phyloP scores from a whole-genome alignment of 108 stramenopile species.

The Fragilaria crotonensis region DNA sequence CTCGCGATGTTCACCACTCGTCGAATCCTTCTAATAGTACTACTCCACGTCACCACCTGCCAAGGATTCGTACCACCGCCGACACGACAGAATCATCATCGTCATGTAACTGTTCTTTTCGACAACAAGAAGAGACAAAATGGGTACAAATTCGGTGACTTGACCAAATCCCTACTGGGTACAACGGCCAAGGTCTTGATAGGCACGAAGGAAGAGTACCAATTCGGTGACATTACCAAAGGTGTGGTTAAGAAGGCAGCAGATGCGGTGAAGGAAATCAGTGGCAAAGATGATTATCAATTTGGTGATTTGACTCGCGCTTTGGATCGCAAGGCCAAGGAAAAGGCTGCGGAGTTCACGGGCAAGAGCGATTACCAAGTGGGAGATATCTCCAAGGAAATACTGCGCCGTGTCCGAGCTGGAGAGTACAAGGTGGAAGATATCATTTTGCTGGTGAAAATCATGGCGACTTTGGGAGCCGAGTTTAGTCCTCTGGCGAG shows the following conservation, averaged over 20 bases:
- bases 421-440: conserved; percentile 18
- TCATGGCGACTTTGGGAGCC: conserved; percentile 11
- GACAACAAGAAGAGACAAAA: not conserved
- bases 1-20: too few species aligned
- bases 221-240: conserved; percentile 19
- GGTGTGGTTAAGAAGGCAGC: not conserved
- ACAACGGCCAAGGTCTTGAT: conserved; percentile 3
- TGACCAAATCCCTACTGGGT: not conserved
- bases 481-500: conserved; percentile 14
- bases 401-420: conserved; percentile 3
- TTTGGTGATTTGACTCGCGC: conserved; percentile 17
- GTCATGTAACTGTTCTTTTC: too few species aligned
- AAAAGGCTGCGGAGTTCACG: conserved; percentile 11
- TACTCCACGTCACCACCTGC: too few species aligned
- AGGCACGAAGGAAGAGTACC: conserved; percentile 6
- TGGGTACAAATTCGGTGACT: conserved; percentile 10
- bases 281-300: conserved; percentile 14
- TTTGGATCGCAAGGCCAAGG: conserved; percentile 5
- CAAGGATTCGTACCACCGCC: too few species aligned
- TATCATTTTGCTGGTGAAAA: conserved; percentile 7
- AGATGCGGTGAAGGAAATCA: not conserved
- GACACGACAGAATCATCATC: too few species aligned
- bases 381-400: conserved; percentile 15
- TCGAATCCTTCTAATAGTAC: too few species aligned
- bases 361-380: conserved; percentile 14